Evolutionary conservation across 78 protist genomes (phyloP).

Genomic region (Dictyostelium purpureum): DNA sequence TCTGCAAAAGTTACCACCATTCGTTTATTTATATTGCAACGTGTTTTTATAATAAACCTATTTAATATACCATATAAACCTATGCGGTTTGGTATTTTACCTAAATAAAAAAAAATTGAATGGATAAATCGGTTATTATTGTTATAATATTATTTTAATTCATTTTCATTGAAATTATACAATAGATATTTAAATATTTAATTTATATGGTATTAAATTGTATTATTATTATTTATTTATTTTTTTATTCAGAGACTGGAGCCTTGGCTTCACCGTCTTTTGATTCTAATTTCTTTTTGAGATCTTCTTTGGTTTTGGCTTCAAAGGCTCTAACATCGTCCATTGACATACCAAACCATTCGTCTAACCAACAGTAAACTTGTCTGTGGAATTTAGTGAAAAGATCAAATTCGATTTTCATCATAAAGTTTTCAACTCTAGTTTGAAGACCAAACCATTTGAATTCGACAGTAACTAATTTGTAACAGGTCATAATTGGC

Average conservation of each 20-base stretch:
- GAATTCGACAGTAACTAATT: conserved; percentile 85
- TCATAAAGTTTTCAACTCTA: conserved; percentile 86
- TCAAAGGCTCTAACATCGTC: conserved; percentile 86
- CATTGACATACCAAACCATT: conserved; percentile 88
- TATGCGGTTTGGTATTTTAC: too few relatives aligned
- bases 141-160: too few relatives aligned
- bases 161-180: too few relatives aligned
- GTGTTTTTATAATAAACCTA: too few relatives aligned
- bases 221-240: too few relatives aligned
- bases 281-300: conserved; percentile 32
- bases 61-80: too few relatives aligned
- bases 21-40: too few relatives aligned
- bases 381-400: conserved; percentile 85
- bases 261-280: not conserved
- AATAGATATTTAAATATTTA: too few relatives aligned
- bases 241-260: not conserved
- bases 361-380: conserved; percentile 91
- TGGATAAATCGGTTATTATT: too few relatives aligned
- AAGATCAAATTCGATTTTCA: conserved; percentile 63
- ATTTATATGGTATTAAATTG: too few relatives aligned
- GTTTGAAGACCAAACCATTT: conserved; percentile 88
- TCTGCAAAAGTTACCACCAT: too few relatives aligned
- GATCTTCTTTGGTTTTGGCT: conserved; percentile 68
- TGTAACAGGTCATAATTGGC: conserved; percentile 86
- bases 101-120: too few relatives aligned